Conservation (phyloP, 331 rosid species). For the Spiraea crenata region DNA sequence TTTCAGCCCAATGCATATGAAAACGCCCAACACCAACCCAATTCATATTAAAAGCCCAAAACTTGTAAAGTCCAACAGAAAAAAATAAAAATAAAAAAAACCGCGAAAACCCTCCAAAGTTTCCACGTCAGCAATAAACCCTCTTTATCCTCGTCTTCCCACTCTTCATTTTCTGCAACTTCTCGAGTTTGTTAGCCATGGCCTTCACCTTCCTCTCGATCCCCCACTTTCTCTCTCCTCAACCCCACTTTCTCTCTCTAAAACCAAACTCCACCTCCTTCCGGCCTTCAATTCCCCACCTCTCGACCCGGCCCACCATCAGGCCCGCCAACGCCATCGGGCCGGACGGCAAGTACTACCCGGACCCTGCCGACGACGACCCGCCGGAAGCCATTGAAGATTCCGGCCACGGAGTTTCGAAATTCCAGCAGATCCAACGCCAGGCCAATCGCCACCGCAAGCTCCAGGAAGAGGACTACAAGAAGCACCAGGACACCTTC, state of each 20-base stretch:
- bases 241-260: constrained; percentile 20
- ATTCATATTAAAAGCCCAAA: not conserved
- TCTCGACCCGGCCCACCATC: constrained; percentile 14
- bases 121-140: constrained; percentile 17
- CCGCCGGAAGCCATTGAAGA: constrained; percentile 80
- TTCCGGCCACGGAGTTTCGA: constrained; percentile 74
- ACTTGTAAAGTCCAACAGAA: not conserved
- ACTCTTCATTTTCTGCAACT: constrained; percentile 1
- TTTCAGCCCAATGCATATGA: too few species aligned
- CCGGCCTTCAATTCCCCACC: constrained; percentile 24
- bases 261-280: constrained; percentile 29
- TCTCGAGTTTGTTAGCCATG: constrained; percentile 31
- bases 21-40: not conserved
- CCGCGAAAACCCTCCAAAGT: not conserved
- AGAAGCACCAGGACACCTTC: constrained; percentile 69
- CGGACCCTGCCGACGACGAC: constrained; percentile 76
- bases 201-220: constrained; percentile 55
- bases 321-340: constrained; percentile 49
- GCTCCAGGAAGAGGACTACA: constrained; percentile 64
- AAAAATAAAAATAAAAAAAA: not conserved
- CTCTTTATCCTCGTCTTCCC: constrained; percentile 6
- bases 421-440: constrained; percentile 68
- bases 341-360: constrained; percentile 69
- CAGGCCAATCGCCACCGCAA: constrained; percentile 74
- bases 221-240: constrained; percentile 44